Evolutionary conservation across 345 rosid species (phyloP), one percentile per base, ranked within the genome.

Genomic region (Brassica carinata): DNA sequence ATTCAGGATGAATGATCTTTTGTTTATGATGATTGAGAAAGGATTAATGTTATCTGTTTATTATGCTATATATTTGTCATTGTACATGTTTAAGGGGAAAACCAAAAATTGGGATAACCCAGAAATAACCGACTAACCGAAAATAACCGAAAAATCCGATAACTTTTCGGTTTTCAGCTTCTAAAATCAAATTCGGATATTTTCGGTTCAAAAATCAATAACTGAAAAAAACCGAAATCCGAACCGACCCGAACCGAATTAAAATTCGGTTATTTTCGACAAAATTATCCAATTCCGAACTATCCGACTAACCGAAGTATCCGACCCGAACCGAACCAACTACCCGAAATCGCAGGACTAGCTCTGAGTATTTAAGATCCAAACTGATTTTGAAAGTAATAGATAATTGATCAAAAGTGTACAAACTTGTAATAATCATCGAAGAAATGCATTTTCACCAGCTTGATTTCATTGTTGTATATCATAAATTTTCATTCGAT

Each of bases 381-480:
- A 69, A 62, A 45, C 3, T 77, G 33, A 61, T 59, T 59, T 77
- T 57, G 61, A 27, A 58, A 36, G 9, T 26, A 67, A 68, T 58
- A 58, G 5, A 29, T 14, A 33, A 53, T 58, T 40, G 36, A 8
- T 26, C 7, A 11, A 10, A 58, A 70, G n/a, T 9, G n/a, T 53
- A 14, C 5, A 58, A 51, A 36, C n/a, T 0, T 58, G 11, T 15
- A 29, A 4, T 17, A 14, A 34, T 55, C 10, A 11, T 55, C 29
- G 13, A 64, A 30, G 53, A 75, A 59, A 18, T 2, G 15, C 4
- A 13, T 51, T 48, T 74, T 31, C 23, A 48, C 45, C 45, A 14
- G n/a, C 61, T 15, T 2, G 68, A 61, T 38, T 73, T 40, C 5
- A 10, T 63, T 73, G 7, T 27, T 63, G 29, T n/a, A 59, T 40